Base-by-base conservation (phyloP, 1,284 basidiomycete genomes). In the Cutaneotrichosporon sp. region DNA sequence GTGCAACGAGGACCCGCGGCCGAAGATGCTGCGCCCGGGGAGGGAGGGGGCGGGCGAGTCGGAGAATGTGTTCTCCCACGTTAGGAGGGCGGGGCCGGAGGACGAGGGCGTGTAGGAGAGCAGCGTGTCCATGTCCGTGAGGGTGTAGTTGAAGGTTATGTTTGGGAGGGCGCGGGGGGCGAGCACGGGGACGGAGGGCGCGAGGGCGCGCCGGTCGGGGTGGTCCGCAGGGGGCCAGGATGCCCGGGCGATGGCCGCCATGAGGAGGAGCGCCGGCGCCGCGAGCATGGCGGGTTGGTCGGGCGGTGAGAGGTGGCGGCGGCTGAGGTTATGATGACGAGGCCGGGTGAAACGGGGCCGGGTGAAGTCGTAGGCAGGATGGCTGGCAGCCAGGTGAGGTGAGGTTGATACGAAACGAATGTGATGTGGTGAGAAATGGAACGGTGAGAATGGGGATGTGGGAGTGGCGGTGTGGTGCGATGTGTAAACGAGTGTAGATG, bases 101-200 rank as follows among this genome's bases (percentile, higher is more conserved):
- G 56, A 38, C 8, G 36, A 29, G 6, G 54, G 54, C 3, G 45
- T 51, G 49, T 60, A 60, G 20, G 11, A 18, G 11, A 60, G 54
- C 11, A 60, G 16, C 4, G 54, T 45, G 54, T 55, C 53, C 54
- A 52, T 56, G 47, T 55, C 59, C 9, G 38, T 45, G 13, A 60
- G 16, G 6, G 59, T 56, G 46, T 47, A 60, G 59, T 60, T 60
- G 54, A 60, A 60, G n/a, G 54, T 54, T 0, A 55, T 20, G 33
- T 52, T 52, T 18, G 18, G 18, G 50, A 52, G 50, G 20, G 50
- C 47, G 47, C 47, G 47, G 18, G 47, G 5, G 13, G 27, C 10
- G 25, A 50, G 47, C 2, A 42, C 18, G 52, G 53, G 36, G 38
- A 45, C 10, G 24, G 24, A 31, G 45, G 43, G 38, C 36, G 38